These are phyloP conservation scores for Neurospora discreta DNA, from an alignment of 495 filamentous ascomycete species.

Conservation along the genomic window DNA sequence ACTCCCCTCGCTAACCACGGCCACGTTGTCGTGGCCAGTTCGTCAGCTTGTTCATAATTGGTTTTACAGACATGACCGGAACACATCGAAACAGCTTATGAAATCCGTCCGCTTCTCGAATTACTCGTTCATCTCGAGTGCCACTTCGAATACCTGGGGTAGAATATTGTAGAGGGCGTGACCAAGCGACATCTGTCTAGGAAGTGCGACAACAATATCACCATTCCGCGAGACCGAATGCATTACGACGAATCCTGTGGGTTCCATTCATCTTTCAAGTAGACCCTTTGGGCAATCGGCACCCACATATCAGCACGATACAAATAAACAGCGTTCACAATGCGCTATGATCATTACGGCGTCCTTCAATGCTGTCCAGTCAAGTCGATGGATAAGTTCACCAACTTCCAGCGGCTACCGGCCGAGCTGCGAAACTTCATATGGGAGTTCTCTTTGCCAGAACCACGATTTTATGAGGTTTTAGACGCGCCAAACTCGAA, in stretches of 20 bases:
- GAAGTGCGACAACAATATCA: not conserved
- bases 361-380: constrained; percentile 13
- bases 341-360: constrained; percentile 13
- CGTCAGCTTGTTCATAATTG: not conserved
- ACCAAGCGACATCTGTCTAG: not conserved
- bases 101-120: not conserved
- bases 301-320: not conserved
- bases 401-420: constrained; percentile 22
- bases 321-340: constrained; percentile 3
- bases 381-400: constrained; percentile 15
- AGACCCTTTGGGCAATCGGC: not conserved
- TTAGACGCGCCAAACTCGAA: constrained; percentile 34
- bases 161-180: not conserved
- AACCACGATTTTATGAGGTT: constrained; percentile 37
- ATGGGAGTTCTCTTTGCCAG: constrained; percentile 36
- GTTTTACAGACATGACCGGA: not conserved
- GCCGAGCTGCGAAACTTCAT: constrained; percentile 29
- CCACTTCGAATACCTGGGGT: not conserved
- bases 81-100: not conserved
- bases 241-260: not conserved
- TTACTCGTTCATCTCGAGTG: not conserved
- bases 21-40: not conserved
- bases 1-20: not conserved
- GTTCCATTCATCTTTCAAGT: not conserved
- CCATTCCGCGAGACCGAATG: not conserved